Base-by-base conservation (phyloP, 139 green algal species). In the Parachlorella kessleri region DNA sequence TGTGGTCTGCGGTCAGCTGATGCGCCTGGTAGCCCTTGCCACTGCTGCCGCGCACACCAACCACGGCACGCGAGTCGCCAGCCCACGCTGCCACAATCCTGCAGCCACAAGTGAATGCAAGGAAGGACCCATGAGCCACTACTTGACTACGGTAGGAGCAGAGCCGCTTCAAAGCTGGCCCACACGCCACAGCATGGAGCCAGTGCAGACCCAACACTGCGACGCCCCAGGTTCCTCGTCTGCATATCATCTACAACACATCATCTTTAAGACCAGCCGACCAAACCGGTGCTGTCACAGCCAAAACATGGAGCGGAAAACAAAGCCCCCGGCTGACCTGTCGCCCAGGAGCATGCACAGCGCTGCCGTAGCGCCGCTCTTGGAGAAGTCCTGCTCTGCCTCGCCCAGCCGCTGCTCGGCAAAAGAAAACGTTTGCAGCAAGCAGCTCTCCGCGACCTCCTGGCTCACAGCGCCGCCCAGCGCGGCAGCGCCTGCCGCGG, bases 1-100 rank as follows among this genome's bases (percentile, higher is more conserved):
- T 93, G 76, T 93, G 88, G 84, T 93, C 88, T 6, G 78, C 24
- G 4, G 85, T 91, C 23, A 93, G 54, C 24, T 81, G 75, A 35
- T 83, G 36, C 6, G 73, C 37, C 30, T 33, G 24, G 63, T 69
- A 33, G 18, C 26, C 63, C 48, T 59, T 0, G 48, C 48, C 48
- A 14, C 21, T 18, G 14, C 14, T 18, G 63, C 28, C 63, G 9
- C 63, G 63, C 24, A 69, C 63, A 4, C 81, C 86, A 48, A 93
- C 66, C 40, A 93, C 83, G 2, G 87, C 89, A 3, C 87, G 66
- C 1, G 83, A 90, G 64, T 92, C 87, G 23, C 87, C 87, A 18
- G 72, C 67, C 87, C 87, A 92, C 28, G 79, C 87, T 55, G 78
- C 63, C 35, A 63, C 75, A 32, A 92, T 41, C 42, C 78, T 66